Conservation (phyloP, 2,329 filamentous ascomycete genomes). For the Biscogniauxia marginata region DNA sequence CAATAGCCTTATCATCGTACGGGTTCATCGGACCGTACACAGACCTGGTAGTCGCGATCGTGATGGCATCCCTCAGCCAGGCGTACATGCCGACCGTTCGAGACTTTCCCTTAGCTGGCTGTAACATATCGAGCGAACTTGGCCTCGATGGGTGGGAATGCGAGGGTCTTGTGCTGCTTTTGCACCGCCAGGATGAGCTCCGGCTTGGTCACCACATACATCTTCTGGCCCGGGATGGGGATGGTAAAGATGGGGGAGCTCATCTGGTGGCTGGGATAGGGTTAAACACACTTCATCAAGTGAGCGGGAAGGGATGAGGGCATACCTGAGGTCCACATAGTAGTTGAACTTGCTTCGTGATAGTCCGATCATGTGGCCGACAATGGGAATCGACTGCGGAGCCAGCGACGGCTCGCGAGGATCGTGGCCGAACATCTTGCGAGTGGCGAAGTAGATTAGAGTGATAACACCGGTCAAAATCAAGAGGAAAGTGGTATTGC, state of each 20-base stretch:
- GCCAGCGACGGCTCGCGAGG: slow-evolving; percentile 33
- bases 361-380: slow-evolving; percentile 34
- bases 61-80: slow-evolving; percentile 33
- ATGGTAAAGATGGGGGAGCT: slow-evolving; percentile 40
- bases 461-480: slow-evolving; percentile 5
- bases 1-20: slow-evolving; percentile 34
- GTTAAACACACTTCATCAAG: background rate
- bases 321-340: slow-evolving; percentile 32
- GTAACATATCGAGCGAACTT: slow-evolving; percentile 26
- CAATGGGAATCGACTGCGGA: slow-evolving; percentile 29
- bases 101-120: slow-evolving; percentile 9
- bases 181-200: slow-evolving; percentile 38
- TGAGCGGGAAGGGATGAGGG: background rate
- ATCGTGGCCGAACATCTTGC: slow-evolving; percentile 26
- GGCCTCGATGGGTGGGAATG: slow-evolving; percentile 39
- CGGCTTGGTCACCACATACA: slow-evolving; percentile 41
- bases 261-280: slow-evolving; percentile 12
- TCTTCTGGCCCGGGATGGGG: slow-evolving; percentile 38
- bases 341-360: slow-evolving; percentile 31
- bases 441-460: slow-evolving; percentile 7
- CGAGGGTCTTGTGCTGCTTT: slow-evolving; percentile 35
- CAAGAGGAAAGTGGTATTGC: background rate
- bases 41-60: slow-evolving; percentile 37
- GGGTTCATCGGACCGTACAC: slow-evolving; percentile 43
- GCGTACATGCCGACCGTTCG: slow-evolving; percentile 18